Percentiles rank a stretch among this genome's conserved stretches.
Evolutionary conservation across 2,329 filamentous ascomycete genomes (phyloP).

Genomic region (Trichoderma oligosporum): DNA sequence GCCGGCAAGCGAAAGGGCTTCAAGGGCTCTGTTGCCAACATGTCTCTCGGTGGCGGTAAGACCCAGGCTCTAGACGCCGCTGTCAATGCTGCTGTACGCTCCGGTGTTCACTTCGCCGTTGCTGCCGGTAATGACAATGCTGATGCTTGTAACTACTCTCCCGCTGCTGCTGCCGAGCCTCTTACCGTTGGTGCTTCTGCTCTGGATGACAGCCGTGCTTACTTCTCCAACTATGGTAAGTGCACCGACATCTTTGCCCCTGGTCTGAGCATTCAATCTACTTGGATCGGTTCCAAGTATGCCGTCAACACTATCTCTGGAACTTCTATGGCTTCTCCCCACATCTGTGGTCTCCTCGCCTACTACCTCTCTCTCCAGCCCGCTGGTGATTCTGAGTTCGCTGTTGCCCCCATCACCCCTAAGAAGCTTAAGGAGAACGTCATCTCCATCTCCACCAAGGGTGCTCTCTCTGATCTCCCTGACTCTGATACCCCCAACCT

Average conservation of each 20-base stretch:
- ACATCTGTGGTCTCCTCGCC: slow-evolving; percentile 92
- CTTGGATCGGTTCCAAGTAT: slow-evolving; percentile 95
- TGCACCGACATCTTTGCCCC: slow-evolving; percentile 99
- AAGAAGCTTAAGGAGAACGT: slow-evolving; percentile 90
- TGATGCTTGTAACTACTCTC: slow-evolving; percentile 98
- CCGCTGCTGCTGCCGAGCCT: slow-evolving; percentile 84
- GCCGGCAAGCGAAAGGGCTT: slow-evolving; percentile 89
- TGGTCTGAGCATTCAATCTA: slow-evolving; percentile 93
- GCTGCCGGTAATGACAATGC: slow-evolving; percentile 98
- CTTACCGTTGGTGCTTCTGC: slow-evolving; percentile 95
- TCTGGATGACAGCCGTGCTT: slow-evolving; percentile 90
- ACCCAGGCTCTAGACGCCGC: slow-evolving; percentile 85
- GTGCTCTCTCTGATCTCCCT: slow-evolving; percentile 76
- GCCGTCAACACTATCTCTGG: slow-evolving; percentile 98
- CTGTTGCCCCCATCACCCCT: slow-evolving; percentile 83
- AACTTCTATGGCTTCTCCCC: slow-evolving; percentile 98
- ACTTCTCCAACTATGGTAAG: slow-evolving; percentile 99
- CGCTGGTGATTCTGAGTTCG: slow-evolving; percentile 81
- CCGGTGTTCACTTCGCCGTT: slow-evolving; percentile 94
- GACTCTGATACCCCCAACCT: slow-evolving; percentile 80
- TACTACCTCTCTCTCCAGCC: slow-evolving; percentile 98
- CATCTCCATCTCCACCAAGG: slow-evolving; percentile 76
- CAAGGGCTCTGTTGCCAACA: slow-evolving; percentile 99
- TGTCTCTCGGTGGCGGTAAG: slow-evolving; percentile 98
- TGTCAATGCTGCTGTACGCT: slow-evolving; percentile 88